phyloP scores from a whole-genome alignment of 345 rosid species.

The Moricandia arvensis region DNA sequence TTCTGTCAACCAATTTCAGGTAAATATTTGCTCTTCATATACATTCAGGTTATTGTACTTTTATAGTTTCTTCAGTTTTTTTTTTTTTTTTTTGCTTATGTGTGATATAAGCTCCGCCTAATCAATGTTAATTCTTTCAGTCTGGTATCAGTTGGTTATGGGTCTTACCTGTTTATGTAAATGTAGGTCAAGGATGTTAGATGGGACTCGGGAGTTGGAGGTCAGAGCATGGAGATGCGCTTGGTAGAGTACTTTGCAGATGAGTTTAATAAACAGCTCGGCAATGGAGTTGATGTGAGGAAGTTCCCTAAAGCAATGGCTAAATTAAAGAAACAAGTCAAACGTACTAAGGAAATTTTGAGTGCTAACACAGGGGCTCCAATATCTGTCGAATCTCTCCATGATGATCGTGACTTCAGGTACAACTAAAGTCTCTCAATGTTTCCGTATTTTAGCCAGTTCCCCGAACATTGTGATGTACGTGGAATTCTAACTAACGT shows the following conservation, averaged over 20 bases:
- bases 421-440: slow-evolving; percentile 18
- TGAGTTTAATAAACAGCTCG: slow-evolving; percentile 88
- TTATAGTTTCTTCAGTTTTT: background rate
- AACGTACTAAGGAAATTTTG: slow-evolving; percentile 94
- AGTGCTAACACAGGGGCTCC: slow-evolving; percentile 92
- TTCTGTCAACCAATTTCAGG: slow-evolving; percentile 94
- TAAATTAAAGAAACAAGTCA: slow-evolving; percentile 95
- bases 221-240: slow-evolving; percentile 81
- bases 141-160: slow-evolving; percentile 4
- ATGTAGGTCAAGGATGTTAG: slow-evolving; percentile 95
- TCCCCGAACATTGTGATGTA: background rate
- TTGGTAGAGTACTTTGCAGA: slow-evolving; percentile 90
- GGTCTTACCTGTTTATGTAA: slow-evolving; percentile 1
- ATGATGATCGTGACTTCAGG: slow-evolving; percentile 97
- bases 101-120: background rate
- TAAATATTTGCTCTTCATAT: slow-evolving; percentile 17
- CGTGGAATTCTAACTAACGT: background rate
- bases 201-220: slow-evolving; percentile 94
- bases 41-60: background rate
- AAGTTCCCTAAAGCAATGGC: slow-evolving; percentile 95
- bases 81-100: background rate
- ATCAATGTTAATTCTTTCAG: background rate
- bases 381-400: slow-evolving; percentile 89
- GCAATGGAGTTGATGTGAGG: slow-evolving; percentile 89
- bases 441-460: slow-evolving; percentile 4